Percentiles rank a stretch among this genome's conserved stretches.
phyloP scores from a whole-genome alignment of 2,329 filamentous ascomycete genomes.

The Aspergillus novofumigatus region DNA sequence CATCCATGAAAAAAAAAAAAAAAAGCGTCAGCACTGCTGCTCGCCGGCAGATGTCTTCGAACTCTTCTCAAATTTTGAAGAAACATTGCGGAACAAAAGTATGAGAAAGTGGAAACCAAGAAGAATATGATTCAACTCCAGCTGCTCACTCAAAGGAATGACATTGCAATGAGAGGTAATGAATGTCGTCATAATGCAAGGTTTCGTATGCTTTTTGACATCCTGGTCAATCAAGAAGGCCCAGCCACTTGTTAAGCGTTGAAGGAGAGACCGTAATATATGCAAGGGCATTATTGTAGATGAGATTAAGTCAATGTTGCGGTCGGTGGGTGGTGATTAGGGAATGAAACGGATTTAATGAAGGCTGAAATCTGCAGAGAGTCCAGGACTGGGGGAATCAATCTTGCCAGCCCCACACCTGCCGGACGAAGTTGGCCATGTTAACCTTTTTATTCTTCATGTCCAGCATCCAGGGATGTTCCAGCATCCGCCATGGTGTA shows the following conservation, averaged over 20 bases:
- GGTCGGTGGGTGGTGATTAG: slow-evolving; percentile 1
- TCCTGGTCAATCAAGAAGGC: slow-evolving; percentile 24
- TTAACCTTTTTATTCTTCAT: slow-evolving; percentile 96
- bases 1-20: not conserved
- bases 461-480: slow-evolving; percentile 98
- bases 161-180: slow-evolving; percentile 16
- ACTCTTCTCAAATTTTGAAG: not conserved
- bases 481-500: slow-evolving; percentile 96
- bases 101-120: slow-evolving; percentile 10
- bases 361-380: slow-evolving; percentile 9
- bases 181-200: slow-evolving; percentile 22
- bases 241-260: slow-evolving; percentile 24
- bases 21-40: slow-evolving; percentile 15
- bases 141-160: slow-evolving; percentile 16
- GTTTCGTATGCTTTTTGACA: slow-evolving; percentile 26
- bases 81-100: slow-evolving; percentile 6
- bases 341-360: slow-evolving; percentile 3
- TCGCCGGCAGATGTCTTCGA: slow-evolving; percentile 3
- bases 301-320: slow-evolving; percentile 3
- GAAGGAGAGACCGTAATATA: slow-evolving; percentile 19
- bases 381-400: slow-evolving; percentile 21
- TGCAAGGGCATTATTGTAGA: slow-evolving; percentile 16
- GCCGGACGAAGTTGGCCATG: slow-evolving; percentile 88
- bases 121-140: slow-evolving; percentile 17
- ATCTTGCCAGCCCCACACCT: slow-evolving; percentile 96